These are phyloP conservation scores for Quercus glauca DNA, from an alignment of 306 rosid genomes.

Conservation along the genomic window DNA sequence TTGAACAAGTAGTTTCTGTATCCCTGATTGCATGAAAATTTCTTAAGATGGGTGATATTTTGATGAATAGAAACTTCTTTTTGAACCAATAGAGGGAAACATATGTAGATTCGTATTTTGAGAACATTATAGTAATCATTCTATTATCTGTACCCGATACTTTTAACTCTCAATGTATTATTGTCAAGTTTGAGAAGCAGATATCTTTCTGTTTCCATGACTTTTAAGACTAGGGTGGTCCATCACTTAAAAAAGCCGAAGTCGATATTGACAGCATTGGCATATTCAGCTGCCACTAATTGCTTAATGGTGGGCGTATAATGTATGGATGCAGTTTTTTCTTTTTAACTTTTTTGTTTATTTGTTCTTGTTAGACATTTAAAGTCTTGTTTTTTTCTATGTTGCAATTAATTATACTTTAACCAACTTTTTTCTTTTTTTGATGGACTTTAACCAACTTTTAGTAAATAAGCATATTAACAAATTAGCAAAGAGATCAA, in stretches of 20 bases:
- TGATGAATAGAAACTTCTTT: not conserved
- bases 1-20: constrained; percentile 4
- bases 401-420: too few species aligned
- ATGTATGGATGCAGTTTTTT: too few species aligned
- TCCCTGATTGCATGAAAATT: not conserved
- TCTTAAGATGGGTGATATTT: not conserved
- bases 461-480: too few species aligned
- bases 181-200: not conserved
- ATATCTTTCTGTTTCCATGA: not conserved
- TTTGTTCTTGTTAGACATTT: too few species aligned
- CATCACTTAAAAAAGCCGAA: not conserved
- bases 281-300: not conserved
- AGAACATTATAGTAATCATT: not conserved
- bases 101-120: not conserved
- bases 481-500: not conserved
- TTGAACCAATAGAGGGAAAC: not conserved
- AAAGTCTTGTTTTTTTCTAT: too few species aligned
- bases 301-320: not conserved
- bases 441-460: too few species aligned
- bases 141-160: not conserved
- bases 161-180: not conserved
- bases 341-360: too few species aligned
- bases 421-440: too few species aligned
- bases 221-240: not conserved
- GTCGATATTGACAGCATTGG: not conserved